A percentile compares a stretch with the other conserved stretches of the same genome.
phyloP scores from a whole-genome alignment of 2,329 filamentous ascomycete genomes.

The Aspergillus pseudotamarii region DNA sequence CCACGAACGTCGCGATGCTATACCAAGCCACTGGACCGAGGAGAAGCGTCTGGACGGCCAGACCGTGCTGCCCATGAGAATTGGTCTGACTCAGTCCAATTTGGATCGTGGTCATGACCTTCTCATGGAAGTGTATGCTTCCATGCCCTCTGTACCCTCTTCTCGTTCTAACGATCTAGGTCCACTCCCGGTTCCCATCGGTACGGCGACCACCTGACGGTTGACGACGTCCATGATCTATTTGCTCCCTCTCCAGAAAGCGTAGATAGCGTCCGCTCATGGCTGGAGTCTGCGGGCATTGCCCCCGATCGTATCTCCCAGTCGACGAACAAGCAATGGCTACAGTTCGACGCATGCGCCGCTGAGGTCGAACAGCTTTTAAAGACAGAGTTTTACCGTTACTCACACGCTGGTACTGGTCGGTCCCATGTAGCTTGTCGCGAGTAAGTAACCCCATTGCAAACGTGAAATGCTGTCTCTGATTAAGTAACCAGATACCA shows the following conservation, averaged over 20 bases:
- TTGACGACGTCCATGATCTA: constrained; percentile 46
- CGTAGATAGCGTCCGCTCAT: constrained; percentile 55
- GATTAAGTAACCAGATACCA: constrained; percentile 43
- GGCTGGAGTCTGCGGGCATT: constrained; percentile 59
- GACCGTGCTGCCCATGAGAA: constrained; percentile 47
- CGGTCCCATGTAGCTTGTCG: constrained; percentile 39
- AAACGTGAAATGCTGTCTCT: not conserved
- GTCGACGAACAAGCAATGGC: constrained; percentile 56
- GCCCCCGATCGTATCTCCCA: constrained; percentile 51
- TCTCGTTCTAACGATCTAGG: constrained; percentile 15
- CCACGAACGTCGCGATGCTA: constrained; percentile 34
- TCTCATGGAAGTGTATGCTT: constrained; percentile 45
- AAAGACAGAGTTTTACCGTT: constrained; percentile 57
- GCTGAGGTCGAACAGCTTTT: constrained; percentile 58
- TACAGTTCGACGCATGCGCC: constrained; percentile 57
- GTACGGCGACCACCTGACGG: constrained; percentile 48
- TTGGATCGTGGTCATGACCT: constrained; percentile 47
- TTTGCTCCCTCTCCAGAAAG: constrained; percentile 49
- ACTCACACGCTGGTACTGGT: constrained; percentile 44
- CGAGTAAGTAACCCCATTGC: constrained; percentile 31
- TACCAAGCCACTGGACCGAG: constrained; percentile 32
- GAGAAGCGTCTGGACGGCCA: constrained; percentile 34
- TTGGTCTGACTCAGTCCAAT: constrained; percentile 50
- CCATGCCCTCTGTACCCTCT: constrained; percentile 8
- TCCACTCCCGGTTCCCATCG: constrained; percentile 46